These are phyloP conservation scores for Blastosporella zonata DNA, from an alignment of 1,284 basidiomycete genomes.

Conservation along the genomic window DNA sequence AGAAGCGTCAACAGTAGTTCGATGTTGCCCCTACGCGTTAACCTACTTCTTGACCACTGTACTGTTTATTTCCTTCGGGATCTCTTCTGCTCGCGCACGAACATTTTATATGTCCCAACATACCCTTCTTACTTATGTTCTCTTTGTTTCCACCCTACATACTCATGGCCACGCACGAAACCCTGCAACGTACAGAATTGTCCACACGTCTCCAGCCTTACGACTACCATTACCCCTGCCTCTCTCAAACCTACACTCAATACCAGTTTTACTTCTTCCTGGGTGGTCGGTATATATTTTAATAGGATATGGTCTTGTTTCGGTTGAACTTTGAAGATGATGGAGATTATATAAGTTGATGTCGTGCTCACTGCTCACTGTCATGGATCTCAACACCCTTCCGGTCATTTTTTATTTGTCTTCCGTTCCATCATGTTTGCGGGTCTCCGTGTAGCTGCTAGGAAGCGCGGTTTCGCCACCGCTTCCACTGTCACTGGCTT, in stretches of 20 bases:
- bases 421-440: slow-evolving; percentile 34
- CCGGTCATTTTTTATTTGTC: slow-evolving; percentile 2
- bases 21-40: slow-evolving; percentile 16
- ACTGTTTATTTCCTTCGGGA: slow-evolving; percentile 26
- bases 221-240: slow-evolving; percentile 23
- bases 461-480: slow-evolving; percentile 48
- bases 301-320: slow-evolving; percentile 25
- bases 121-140: slow-evolving; percentile 28
- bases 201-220: slow-evolving; percentile 25
- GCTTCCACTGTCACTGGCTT: slow-evolving; percentile 72
- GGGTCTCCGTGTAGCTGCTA: slow-evolving; percentile 30
- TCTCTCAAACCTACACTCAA: slow-evolving; percentile 21
- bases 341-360: slow-evolving; percentile 26
- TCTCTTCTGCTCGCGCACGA: slow-evolving; percentile 23
- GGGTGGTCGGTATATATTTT: slow-evolving; percentile 29
- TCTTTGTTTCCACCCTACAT: slow-evolving; percentile 25
- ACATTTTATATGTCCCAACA: slow-evolving; percentile 22
- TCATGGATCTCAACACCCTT: slow-evolving; percentile 8
- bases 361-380: slow-evolving; percentile 32
- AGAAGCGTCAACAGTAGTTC: slow-evolving; percentile 74
- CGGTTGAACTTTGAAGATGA: background rate
- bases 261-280: slow-evolving; percentile 20
- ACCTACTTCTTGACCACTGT: slow-evolving; percentile 20
- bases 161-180: slow-evolving; percentile 39
- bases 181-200: slow-evolving; percentile 33